Evolutionary conservation across 345 rosid genomes (phyloP).

Genomic region (Brassica carinata): DNA sequence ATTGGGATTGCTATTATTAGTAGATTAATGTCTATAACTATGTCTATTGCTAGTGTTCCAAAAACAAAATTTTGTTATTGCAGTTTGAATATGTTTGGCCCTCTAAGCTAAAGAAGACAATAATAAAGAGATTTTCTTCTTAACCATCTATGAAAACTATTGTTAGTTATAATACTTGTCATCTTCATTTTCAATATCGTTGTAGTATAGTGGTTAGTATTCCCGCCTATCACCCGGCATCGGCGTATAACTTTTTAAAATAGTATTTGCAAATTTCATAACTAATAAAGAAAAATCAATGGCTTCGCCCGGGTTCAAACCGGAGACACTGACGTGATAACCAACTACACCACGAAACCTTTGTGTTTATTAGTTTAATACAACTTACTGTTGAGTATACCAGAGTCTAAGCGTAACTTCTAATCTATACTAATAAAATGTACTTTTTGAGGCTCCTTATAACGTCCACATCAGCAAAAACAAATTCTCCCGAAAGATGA

Average conservation of each 20-base stretch:
- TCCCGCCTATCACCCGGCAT: slow-evolving; percentile 97
- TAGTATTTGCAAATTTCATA: background rate
- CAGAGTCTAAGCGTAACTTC: no score
- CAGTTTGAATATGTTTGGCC: background rate
- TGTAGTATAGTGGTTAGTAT: slow-evolving; percentile 95
- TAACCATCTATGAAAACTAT: background rate
- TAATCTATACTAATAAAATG: no score
- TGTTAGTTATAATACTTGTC: no score
- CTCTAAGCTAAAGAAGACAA: background rate
- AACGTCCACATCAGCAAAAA: no score
- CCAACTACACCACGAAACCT: slow-evolving; percentile 99
- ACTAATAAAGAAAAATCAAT: background rate
- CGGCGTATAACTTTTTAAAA: slow-evolving; percentile 44
- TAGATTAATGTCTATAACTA: background rate
- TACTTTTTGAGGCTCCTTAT: no score
- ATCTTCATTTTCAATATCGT: slow-evolving; percentile 41
- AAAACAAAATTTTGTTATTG: background rate
- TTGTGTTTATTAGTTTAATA: background rate
- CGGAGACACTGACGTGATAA: slow-evolving; percentile 89
- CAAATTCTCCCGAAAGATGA: no score
- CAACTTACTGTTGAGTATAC: no score
- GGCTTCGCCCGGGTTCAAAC: slow-evolving; percentile 16
- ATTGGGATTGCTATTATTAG: no score
- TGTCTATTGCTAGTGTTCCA: background rate
- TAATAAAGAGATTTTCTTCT: background rate